Evolutionary conservation across 768 basidiomycete species (phyloP).

Genomic region (Tremella yokohamensis): DNA sequence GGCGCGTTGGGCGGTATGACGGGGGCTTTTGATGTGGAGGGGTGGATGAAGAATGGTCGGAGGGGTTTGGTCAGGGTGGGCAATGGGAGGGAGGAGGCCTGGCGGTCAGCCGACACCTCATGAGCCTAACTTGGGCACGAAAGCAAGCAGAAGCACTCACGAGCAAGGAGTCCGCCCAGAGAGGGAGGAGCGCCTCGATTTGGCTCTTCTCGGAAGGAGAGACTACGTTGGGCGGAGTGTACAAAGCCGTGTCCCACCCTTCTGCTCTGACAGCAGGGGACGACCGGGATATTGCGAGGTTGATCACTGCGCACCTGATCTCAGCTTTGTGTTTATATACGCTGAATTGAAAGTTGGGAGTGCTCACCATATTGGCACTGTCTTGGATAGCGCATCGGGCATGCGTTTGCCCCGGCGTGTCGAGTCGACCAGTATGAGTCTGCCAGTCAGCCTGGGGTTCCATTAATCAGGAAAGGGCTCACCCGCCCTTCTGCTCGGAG

Average conservation of each 20-base stretch:
- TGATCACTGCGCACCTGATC: conserved; percentile 65
- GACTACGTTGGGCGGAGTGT: conserved; percentile 63
- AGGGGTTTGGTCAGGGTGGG: conserved; percentile 64
- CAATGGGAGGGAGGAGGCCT: conserved; percentile 71
- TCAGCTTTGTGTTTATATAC: background rate
- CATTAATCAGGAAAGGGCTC: conserved; percentile 30
- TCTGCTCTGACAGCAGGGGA: conserved; percentile 15
- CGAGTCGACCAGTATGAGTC: conserved; percentile 83
- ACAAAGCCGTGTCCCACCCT: conserved; percentile 61
- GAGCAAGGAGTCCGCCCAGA: conserved; percentile 66
- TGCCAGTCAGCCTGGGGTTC: conserved; percentile 42
- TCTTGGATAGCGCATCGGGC: conserved; percentile 90
- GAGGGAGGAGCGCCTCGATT: conserved; percentile 64
- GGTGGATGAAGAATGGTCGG: conserved; percentile 83
- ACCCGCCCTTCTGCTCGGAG: conserved; percentile 63
- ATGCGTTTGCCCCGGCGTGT: conserved; percentile 89
- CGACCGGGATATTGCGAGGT: conserved; percentile 54
- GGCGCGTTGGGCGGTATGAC: conserved; percentile 36
- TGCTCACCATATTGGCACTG: conserved; percentile 80
- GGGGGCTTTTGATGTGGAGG: conserved; percentile 61
- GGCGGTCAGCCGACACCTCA: conserved; percentile 12
- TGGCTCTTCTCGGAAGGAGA: conserved; percentile 69
- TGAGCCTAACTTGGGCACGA: too few relatives aligned
- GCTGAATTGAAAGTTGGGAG: background rate
- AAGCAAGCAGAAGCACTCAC: conserved; percentile 56